These are phyloP conservation scores for Lanmaoa pseudosensibilis DNA, from an alignment of 768 basidiomycete species.

Conservation along the genomic window DNA sequence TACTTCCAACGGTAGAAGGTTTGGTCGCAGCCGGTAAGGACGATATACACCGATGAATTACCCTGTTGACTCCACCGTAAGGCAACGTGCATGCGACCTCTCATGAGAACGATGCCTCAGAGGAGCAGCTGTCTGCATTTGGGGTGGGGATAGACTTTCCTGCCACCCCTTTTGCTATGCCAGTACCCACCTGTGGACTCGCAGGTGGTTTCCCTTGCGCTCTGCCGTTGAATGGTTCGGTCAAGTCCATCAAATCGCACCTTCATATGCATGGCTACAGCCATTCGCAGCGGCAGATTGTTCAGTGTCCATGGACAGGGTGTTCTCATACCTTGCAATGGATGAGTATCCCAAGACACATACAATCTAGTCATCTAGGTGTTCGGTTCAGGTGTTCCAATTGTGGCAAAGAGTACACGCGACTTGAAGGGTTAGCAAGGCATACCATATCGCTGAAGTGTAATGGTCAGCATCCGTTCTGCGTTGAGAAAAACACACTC, in stretches of 20 bases:
- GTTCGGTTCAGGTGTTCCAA: neutral
- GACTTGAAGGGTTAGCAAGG: constrained; percentile 3
- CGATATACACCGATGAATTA: too few relatives aligned
- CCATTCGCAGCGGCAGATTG: neutral
- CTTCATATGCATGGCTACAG: constrained; percentile 10
- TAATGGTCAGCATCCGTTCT: neutral
- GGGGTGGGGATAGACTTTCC: neutral
- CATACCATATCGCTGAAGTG: constrained; percentile 2
- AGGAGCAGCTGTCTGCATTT: neutral
- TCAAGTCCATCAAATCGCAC: constrained; percentile 4
- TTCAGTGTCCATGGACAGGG: constrained; percentile 11
- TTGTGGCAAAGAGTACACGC: constrained; percentile 7
- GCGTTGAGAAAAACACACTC: neutral
- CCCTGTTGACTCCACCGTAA: too few relatives aligned
- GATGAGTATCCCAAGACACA: constrained; percentile 7
- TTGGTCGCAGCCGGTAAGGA: too few relatives aligned
- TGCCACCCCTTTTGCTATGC: neutral
- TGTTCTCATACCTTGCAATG: constrained; percentile 3
- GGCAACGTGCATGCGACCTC: too few relatives aligned
- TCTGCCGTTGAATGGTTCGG: neutral
- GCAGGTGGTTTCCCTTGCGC: constrained; percentile 1
- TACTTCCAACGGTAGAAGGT: too few relatives aligned
- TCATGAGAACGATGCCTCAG: too few relatives aligned
- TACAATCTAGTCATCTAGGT: constrained; percentile 7
- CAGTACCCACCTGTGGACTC: neutral